Percentiles rank a stretch among this genome's conserved stretches.
phyloP scores from a whole-genome alignment of 1,139 yeast species.

The Blastobotrys elegans region DNA sequence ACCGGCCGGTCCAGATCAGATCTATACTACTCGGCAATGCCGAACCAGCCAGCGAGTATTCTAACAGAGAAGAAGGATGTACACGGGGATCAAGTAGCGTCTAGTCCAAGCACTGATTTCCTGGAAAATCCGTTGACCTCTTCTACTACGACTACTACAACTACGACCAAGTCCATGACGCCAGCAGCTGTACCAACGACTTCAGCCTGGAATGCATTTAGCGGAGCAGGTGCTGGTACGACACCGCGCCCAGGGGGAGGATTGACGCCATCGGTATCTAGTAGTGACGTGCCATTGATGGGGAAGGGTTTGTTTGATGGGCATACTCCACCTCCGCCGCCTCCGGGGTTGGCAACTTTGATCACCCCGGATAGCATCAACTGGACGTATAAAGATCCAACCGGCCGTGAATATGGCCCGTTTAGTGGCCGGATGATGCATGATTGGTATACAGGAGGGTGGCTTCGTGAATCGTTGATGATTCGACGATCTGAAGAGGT shows the following conservation, averaged over 20 bases:
- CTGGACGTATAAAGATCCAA: slow-evolving; percentile 73
- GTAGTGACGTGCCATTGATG: neutral
- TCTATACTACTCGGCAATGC: slow-evolving; percentile 19
- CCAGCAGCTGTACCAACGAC: neutral
- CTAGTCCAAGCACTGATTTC: neutral
- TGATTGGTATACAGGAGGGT: slow-evolving; percentile 64
- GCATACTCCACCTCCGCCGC: slow-evolving; percentile 19
- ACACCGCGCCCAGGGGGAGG: neutral
- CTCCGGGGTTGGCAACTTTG: slow-evolving; percentile 26
- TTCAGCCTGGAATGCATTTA: slow-evolving; percentile 8
- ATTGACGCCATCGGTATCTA: neutral
- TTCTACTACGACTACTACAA: no score
- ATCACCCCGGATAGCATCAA: slow-evolving; percentile 42
- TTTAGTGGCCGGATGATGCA: slow-evolving; percentile 74
- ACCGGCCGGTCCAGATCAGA: slow-evolving; percentile 14
- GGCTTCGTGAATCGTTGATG: slow-evolving; percentile 51
- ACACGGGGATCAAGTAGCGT: neutral
- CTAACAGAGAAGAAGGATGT: neutral
- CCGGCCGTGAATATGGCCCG: slow-evolving; percentile 75
- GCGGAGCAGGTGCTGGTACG: no score
- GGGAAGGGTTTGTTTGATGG: slow-evolving; percentile 3
- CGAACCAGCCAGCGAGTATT: slow-evolving; percentile 19
- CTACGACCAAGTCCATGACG: neutral
- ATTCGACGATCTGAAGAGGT: slow-evolving; percentile 47
- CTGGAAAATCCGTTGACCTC: no score